Percentiles rank a stretch among this genome's conserved stretches.
phyloP scores from a whole-genome alignment of 768 basidiomycete genomes.

The Pisolithus albus region DNA sequence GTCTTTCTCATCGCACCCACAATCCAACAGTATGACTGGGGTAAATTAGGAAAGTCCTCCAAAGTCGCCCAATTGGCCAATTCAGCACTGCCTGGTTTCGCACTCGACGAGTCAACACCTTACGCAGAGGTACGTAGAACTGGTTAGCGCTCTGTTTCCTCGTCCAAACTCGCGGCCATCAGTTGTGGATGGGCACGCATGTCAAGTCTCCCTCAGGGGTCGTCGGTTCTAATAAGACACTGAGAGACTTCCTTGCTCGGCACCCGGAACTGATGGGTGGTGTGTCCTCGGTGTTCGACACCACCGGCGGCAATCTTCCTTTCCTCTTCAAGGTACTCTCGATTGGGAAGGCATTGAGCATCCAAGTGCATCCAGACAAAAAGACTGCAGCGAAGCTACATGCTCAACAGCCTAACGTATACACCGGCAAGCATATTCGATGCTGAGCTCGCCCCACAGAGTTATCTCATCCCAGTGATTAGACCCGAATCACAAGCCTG shows the following conservation, averaged over 20 bases:
- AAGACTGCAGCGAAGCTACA: slow-evolving; percentile 65
- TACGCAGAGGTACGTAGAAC: slow-evolving; percentile 80
- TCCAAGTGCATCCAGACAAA: slow-evolving; percentile 92
- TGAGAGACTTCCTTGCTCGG: slow-evolving; percentile 54
- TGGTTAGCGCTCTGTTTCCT: background rate
- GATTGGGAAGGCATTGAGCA: slow-evolving; percentile 83
- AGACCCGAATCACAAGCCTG: slow-evolving; percentile 98
- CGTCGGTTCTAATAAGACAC: slow-evolving; percentile 39
- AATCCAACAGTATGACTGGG: slow-evolving; percentile 92
- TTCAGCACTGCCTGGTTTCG: slow-evolving; percentile 56
- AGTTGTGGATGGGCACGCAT: slow-evolving; percentile 99
- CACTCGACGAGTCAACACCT: slow-evolving; percentile 60
- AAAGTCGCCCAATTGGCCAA: slow-evolving; percentile 84
- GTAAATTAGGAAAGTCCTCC: slow-evolving; percentile 70
- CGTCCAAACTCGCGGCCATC: background rate
- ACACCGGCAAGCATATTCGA: slow-evolving; percentile 63
- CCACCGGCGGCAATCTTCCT: slow-evolving; percentile 63
- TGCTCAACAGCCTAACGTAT: slow-evolving; percentile 66
- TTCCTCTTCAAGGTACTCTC: slow-evolving; percentile 92
- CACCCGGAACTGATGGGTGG: slow-evolving; percentile 67
- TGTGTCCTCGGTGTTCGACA: slow-evolving; percentile 50
- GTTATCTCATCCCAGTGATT: slow-evolving; percentile 6
- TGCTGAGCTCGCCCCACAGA: background rate
- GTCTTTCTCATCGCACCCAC: slow-evolving; percentile 81
- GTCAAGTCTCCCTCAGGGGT: slow-evolving; percentile 60